phyloP scores from a whole-genome alignment of 306 rosid species.

The Cicer yamashitae region DNA sequence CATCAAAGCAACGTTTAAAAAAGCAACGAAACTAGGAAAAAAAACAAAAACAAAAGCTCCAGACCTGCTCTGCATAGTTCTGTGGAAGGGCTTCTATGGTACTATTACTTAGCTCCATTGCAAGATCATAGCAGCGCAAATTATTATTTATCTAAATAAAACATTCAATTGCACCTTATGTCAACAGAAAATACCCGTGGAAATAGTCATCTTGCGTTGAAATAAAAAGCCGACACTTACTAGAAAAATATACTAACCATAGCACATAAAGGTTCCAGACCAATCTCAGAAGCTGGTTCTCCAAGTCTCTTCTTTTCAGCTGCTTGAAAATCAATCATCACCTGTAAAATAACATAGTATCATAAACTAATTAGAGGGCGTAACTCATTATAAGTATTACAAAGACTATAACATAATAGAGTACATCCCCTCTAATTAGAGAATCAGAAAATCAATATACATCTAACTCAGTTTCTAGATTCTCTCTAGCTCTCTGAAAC shows the following conservation, averaged over 20 bases:
- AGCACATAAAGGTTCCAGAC: conserved; percentile 92
- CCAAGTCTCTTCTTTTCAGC: conserved; percentile 87
- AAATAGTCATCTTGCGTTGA: conserved; percentile 30
- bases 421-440: background rate
- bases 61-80: conserved; percentile 93
- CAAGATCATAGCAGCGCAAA: conserved; percentile 97
- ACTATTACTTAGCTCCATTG: conserved; percentile 91
- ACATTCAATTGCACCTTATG: conserved; percentile 28
- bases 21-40: conserved; percentile 40
- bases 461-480: background rate
- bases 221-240: conserved; percentile 17
- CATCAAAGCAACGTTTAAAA: conserved; percentile 25
- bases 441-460: conserved; percentile 5
- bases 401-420: conserved; percentile 4
- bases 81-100: conserved; percentile 92
- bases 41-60: conserved; percentile 41
- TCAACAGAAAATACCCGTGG: conserved; percentile 36
- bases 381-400: background rate
- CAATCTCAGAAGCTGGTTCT: conserved; percentile 97
- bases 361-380: conserved; percentile 6
- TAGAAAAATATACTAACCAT: conserved; percentile 65
- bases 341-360: conserved; percentile 55
- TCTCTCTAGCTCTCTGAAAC: conserved; percentile 1
- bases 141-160: conserved; percentile 86
- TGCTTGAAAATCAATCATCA: conserved; percentile 97